These are phyloP conservation scores for Aspergillus flavus DNA, from an alignment of 2,329 filamentous ascomycete species.

Conservation along the genomic window DNA sequence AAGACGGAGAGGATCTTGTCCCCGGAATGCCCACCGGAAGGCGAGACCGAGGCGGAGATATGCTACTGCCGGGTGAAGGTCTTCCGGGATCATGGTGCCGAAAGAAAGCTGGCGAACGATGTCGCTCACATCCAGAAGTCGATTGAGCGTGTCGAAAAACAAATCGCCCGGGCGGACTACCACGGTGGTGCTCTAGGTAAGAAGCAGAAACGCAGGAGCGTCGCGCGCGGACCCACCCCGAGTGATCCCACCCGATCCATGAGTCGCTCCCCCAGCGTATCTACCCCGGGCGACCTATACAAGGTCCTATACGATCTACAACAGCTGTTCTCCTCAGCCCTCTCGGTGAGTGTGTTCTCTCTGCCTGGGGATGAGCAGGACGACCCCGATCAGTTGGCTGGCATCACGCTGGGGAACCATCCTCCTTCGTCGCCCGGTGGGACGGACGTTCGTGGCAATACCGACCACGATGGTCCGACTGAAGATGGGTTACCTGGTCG, in stretches of 20 bases:
- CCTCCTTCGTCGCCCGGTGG: neutral
- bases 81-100: conserved; percentile 88
- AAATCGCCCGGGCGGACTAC: conserved; percentile 71
- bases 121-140: conserved; percentile 89
- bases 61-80: conserved; percentile 93
- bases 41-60: conserved; percentile 43
- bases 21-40: neutral
- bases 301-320: neutral
- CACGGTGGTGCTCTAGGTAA: conserved; percentile 35
- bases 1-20: conserved; percentile 1
- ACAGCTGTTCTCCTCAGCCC: neutral
- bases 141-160: conserved; percentile 89
- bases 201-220: neutral
- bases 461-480: neutral
- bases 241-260: neutral
- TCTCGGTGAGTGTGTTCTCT: neutral
- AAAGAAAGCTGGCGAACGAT: conserved; percentile 88
- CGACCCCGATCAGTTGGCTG: neutral
- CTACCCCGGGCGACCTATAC: neutral
- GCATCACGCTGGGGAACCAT: neutral
- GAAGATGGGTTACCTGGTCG: neutral
- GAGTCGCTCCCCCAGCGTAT: neutral
- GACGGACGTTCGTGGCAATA: neutral
- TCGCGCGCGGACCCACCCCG: neutral
- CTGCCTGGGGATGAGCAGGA: neutral